Evolutionary conservation across 2,329 filamentous ascomycete species (phyloP).

Genomic region (Hypoxylon sp.): DNA sequence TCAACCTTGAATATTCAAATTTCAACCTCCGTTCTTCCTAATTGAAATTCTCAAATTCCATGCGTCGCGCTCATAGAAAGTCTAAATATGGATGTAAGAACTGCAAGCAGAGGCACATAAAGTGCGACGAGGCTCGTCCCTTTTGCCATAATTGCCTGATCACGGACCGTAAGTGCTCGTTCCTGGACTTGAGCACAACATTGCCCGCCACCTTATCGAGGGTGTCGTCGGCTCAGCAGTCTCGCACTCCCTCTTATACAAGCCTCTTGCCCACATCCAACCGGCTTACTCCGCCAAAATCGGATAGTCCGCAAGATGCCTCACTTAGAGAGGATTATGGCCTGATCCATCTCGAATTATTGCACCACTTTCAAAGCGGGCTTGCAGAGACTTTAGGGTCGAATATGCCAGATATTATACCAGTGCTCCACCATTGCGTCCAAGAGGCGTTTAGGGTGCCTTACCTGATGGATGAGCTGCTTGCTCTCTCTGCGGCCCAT

Average conservation of each 20-base stretch:
- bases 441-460: slow-evolving; percentile 55
- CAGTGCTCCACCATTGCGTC: slow-evolving; percentile 23
- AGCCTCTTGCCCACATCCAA: not conserved
- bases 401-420: not conserved
- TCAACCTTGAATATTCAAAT: no score
- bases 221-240: not conserved
- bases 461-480: slow-evolving; percentile 63
- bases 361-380: not conserved
- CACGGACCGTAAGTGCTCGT: slow-evolving; percentile 57
- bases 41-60: not conserved
- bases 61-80: slow-evolving; percentile 29
- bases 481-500: slow-evolving; percentile 63
- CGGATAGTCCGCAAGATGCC: not conserved
- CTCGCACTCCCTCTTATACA: not conserved
- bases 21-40: no score
- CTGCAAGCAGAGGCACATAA: slow-evolving; percentile 47
- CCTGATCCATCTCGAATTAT: not conserved
- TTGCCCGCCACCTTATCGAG: no score
- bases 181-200: slow-evolving; percentile 12
- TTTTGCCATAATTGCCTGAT: slow-evolving; percentile 59
- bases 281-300: not conserved
- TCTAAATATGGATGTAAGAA: slow-evolving; percentile 46
- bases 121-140: slow-evolving; percentile 61
- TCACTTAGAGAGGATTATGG: not conserved
- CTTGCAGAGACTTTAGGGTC: not conserved